Base-by-base conservation (phyloP, 1,284 basidiomycete genomes). In the Pseudozyma tsukubaensis region DNA sequence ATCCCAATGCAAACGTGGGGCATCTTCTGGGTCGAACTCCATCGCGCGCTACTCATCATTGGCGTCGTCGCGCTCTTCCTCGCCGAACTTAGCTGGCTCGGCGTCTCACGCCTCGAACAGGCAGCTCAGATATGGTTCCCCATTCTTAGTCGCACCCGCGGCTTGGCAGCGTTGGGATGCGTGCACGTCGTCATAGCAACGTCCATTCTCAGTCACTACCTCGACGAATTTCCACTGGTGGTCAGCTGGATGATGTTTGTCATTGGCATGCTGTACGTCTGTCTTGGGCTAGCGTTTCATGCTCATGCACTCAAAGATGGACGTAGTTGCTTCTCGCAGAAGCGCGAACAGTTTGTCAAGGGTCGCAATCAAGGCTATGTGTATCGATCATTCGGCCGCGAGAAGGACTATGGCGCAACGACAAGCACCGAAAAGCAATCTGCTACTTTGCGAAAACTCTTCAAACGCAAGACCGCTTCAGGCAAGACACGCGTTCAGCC, bases 1-100 rank as follows among this genome's bases (percentile, higher is more conserved):
- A 68, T 79, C 40, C 79, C 78, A 7, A 75, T 68, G 53, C 72
- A 76, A 36, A 69, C 74, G 1, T 79, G 79, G 76, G 79, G 79
- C 44, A 57, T 79, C 50, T 80, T 80, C 37, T 80, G 79, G 79
- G 60, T 69, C 24, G 75, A 77, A 47, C 19, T 80, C 1, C 72
- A 80, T 44, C 68, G 77, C 13, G 36, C 47, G 13, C 52, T 73
- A 5, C 49, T 78, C n/a, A 14, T 80, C 3, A 11, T 73, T 16
- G 59, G 59, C 21, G 53, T 57, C 2, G 34, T 73, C 0, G 19
- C 72, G 3, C 52, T 74, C 34, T 62, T 77, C 11, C 24, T 61
- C 10, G 50, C 72, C 39, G 78, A 79, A 35, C 37, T 68, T 21
- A 76, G 70, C 61, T 77, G 73, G 76, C 59, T 76, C 29, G 21